These are phyloP conservation scores for Suhomyces kunorum DNA, from an alignment of 1,139 yeast species.

Conservation along the genomic window DNA sequence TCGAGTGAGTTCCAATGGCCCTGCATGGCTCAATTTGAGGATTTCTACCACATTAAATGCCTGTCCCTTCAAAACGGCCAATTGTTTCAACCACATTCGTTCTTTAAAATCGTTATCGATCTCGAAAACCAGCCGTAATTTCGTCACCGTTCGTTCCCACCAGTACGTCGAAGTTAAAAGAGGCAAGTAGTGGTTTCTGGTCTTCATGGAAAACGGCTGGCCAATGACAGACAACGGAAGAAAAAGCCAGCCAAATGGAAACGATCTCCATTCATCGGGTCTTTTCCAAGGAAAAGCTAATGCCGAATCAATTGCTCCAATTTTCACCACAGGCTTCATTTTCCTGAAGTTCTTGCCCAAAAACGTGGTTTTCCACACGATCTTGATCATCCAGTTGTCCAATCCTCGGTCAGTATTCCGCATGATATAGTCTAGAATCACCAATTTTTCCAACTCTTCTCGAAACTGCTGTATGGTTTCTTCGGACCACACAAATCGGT, in stretches of 20 bases:
- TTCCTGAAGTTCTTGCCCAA: constrained; percentile 6
- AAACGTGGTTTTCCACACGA: constrained; percentile 45
- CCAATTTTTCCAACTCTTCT: constrained; percentile 66
- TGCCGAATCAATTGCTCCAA: constrained; percentile 80
- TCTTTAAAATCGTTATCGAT: constrained; percentile 64
- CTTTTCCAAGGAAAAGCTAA: constrained; percentile 81
- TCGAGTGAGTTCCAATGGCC: constrained; percentile 68
- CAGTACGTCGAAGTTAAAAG: constrained; percentile 60
- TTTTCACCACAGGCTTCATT: constrained; percentile 43
- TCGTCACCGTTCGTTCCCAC: constrained; percentile 66
- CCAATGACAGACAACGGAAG: constrained; percentile 66
- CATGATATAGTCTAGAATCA: constrained; percentile 70
- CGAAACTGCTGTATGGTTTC: constrained; percentile 53
- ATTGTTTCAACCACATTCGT: constrained; percentile 67
- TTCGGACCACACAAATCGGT: constrained; percentile 56
- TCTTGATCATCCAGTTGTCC: constrained; percentile 77
- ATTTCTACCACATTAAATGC: constrained; percentile 76
- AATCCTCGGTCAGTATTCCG: constrained; percentile 74
- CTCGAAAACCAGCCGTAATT: constrained; percentile 50
- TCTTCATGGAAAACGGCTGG: constrained; percentile 60
- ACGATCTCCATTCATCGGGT: constrained; percentile 81
- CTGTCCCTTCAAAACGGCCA: constrained; percentile 76
- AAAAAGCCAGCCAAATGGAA: constrained; percentile 79
- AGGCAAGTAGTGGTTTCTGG: constrained; percentile 60
- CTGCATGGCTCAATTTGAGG: constrained; percentile 56